These are phyloP conservation scores for Dioscorea alata DNA, from an alignment of 106 monocot genomes.

Conservation along the genomic window DNA sequence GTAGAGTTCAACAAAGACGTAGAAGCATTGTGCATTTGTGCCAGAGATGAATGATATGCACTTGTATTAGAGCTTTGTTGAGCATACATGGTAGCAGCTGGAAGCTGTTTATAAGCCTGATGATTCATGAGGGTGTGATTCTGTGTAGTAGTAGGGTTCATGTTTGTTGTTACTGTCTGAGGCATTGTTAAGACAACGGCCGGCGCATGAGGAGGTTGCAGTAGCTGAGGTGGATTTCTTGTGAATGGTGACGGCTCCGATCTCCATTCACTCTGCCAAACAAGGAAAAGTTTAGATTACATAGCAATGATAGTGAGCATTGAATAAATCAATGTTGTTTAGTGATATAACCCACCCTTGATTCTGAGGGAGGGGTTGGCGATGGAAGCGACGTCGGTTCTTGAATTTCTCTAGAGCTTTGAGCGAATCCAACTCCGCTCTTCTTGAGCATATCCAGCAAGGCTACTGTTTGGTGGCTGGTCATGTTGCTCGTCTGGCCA, in stretches of 20 bases:
- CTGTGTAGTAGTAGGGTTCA: slow-evolving; percentile 18
- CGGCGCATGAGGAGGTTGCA: slow-evolving; percentile 16
- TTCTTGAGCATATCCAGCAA: slow-evolving; percentile 60
- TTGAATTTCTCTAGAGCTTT: background rate
- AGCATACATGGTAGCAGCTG: background rate
- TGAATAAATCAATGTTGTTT: background rate
- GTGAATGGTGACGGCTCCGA: slow-evolving; percentile 6
- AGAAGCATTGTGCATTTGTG: no score
- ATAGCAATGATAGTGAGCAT: background rate
- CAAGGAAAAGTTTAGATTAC: background rate
- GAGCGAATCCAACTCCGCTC: slow-evolving; percentile 20
- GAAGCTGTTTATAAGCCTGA: background rate
- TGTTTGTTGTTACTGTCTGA: background rate
- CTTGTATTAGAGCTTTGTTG: background rate
- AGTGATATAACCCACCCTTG: background rate
- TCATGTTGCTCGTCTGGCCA: slow-evolving; percentile 26
- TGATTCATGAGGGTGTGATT: background rate
- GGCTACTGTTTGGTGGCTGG: slow-evolving; percentile 39
- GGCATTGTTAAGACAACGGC: slow-evolving; percentile 8
- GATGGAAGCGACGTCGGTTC: slow-evolving; percentile 59
- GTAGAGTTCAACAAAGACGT: no score
- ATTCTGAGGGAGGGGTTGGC: slow-evolving; percentile 55
- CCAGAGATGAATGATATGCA: no score
- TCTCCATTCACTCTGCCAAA: slow-evolving; percentile 41
- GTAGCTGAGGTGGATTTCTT: background rate